Base-by-base conservation (phyloP, 2,329 filamentous ascomycete species). In the Pyricularia pennisetigena region DNA sequence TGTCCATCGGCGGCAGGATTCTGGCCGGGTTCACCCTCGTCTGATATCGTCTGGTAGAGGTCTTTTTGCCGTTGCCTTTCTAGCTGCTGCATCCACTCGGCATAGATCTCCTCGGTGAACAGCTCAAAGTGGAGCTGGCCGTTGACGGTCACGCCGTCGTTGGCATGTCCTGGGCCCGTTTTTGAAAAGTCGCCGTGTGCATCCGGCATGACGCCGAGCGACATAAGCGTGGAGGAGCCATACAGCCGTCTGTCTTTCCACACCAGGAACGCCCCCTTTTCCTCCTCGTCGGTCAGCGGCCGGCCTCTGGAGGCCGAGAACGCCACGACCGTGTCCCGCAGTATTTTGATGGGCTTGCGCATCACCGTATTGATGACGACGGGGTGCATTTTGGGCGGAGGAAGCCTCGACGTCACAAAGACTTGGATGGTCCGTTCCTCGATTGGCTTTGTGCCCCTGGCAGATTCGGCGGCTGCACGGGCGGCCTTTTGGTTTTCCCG, bases 201-300 rank as follows among this genome's bases (percentile, higher is more conserved):
- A 12, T 79, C 76, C 0, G 81, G 79, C 9, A 79, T 75, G 64
- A 95, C 84, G 7, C 88, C 88, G 7, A 97, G 79, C 65, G 85
- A 88, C 67, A 83, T 82, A 69, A 92, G 89, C 1, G 90, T 94
- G 5, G 91, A 92, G n/a, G 86, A 85, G 71, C 91, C 87, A 75
- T 90, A 97, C 3, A 97, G 78, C 69, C 87, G 86, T 69, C 86
- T 86, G 29, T 86, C 85, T 71, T 88, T 89, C 89, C 92, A 97
- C 0, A 92, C 95, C 68, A 98, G 83, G 73, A 95, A 90, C 23
- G 96, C 80, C 0, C 82, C 79, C 4, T 83, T 79, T 2, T 82
- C 78, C 28, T 83, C 75, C 2, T 84, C 80, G 2, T 76, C 72
- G 2, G 77, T 71, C 8, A 82, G 73, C 10, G 72, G 41, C 6